Conservation (phyloP, 2,329 filamentous ascomycete species). For the Xylaria digitata region DNA sequence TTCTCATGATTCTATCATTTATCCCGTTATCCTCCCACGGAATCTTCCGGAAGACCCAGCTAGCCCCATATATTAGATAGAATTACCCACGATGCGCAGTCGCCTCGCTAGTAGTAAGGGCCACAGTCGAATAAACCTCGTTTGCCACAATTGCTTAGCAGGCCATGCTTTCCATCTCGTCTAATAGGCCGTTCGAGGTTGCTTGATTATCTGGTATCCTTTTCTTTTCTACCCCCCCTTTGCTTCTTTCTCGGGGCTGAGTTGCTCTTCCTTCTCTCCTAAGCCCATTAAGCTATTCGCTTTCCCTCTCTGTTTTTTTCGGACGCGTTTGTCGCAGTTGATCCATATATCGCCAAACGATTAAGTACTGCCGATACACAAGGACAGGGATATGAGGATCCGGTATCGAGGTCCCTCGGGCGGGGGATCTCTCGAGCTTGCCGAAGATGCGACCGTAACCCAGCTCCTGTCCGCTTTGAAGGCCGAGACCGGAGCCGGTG, state of each 20-base stretch:
- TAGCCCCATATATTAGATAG: constrained; percentile 15
- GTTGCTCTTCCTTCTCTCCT: not conserved
- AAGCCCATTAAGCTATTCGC: too few species aligned
- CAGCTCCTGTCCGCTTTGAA: constrained; percentile 71
- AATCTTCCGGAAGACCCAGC: constrained; percentile 27
- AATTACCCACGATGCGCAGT: constrained; percentile 18
- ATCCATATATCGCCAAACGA: not conserved
- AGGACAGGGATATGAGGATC: constrained; percentile 68
- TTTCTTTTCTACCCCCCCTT: too few species aligned
- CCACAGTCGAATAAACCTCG: not conserved
- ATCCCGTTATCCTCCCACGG: not conserved
- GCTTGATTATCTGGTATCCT: not conserved
- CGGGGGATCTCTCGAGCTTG: constrained; percentile 74
- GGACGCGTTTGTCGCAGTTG: not conserved
- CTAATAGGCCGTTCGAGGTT: not conserved
- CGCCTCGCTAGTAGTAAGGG: not conserved
- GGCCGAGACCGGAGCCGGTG: constrained; percentile 70
- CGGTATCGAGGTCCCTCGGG: constrained; percentile 81
- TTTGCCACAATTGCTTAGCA: constrained; percentile 15
- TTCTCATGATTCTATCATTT: too few species aligned
- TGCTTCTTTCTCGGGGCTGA: not conserved
- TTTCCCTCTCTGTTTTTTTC: too few species aligned
- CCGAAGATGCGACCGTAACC: constrained; percentile 73
- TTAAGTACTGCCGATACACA: not conserved
- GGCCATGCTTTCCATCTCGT: not conserved